These are phyloP conservation scores for Pholiota conissans DNA, from an alignment of 768 basidiomycete species.

Conservation along the genomic window DNA sequence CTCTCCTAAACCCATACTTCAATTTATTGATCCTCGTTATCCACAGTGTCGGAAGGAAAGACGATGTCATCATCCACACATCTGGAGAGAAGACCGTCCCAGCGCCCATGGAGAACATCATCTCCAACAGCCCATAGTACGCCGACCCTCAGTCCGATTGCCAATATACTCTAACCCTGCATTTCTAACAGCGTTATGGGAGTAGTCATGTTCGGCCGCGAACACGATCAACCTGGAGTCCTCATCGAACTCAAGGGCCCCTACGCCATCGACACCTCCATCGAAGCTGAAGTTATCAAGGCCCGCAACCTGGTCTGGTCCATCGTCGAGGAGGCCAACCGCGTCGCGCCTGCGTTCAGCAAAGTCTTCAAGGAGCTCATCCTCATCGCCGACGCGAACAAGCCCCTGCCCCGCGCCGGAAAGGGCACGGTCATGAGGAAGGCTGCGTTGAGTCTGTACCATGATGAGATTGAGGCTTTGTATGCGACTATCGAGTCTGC, in stretches of 20 bases:
- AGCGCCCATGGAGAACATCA: conserved; percentile 32
- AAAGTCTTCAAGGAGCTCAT: conserved; percentile 56
- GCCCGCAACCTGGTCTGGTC: conserved; percentile 40
- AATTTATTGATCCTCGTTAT: neutral
- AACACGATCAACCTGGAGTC: conserved; percentile 32
- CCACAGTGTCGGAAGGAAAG: conserved; percentile 38
- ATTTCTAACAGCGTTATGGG: conserved; percentile 21
- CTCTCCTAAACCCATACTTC: neutral
- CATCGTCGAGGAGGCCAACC: conserved; percentile 44
- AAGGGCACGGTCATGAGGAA: conserved; percentile 53
- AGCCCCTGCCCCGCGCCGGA: conserved; percentile 43
- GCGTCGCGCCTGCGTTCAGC: conserved; percentile 40
- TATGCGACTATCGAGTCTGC: neutral
- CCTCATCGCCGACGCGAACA: conserved; percentile 34
- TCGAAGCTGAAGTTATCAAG: conserved; percentile 21
- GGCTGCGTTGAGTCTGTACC: conserved; percentile 39
- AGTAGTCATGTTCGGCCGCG: conserved; percentile 44
- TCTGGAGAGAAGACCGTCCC: conserved; percentile 39
- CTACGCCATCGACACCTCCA: conserved; percentile 25
- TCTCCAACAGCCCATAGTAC: conserved; percentile 27
- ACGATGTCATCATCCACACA: conserved; percentile 38
- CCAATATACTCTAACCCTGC: neutral
- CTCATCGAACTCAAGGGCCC: conserved; percentile 30
- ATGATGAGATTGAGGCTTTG: neutral
- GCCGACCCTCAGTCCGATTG: conserved; percentile 1